Percentiles rank a stretch among this genome's conserved stretches.
These are phyloP conservation scores for Eimeria maxima DNA, from an alignment of 169 alveolate genomes.

Conservation along the genomic window DNA sequence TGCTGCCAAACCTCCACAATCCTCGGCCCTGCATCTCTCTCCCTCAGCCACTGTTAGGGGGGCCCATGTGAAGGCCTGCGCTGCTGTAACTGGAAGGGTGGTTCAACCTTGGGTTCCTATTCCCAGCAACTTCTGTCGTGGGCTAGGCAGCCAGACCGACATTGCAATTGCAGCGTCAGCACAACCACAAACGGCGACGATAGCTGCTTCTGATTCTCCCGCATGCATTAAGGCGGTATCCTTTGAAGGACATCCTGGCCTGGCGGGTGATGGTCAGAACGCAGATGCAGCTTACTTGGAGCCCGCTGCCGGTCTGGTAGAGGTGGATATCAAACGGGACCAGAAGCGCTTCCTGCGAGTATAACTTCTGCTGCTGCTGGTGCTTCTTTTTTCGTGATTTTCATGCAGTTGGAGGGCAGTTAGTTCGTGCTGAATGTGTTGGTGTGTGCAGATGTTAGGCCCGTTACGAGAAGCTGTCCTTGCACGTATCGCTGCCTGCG, in stretches of 20 bases:
- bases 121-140: neutral
- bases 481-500: slow-evolving; percentile 20
- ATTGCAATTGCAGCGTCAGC: neutral
- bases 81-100: neutral
- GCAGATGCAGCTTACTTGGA: neutral
- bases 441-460: slow-evolving; percentile 24
- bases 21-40: neutral
- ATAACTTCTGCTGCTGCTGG: neutral
- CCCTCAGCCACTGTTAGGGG: neutral
- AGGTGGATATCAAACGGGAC: slow-evolving; percentile 50
- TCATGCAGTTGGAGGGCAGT: neutral
- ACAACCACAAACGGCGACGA: neutral
- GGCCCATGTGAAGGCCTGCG: neutral
- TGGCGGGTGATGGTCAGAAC: neutral
- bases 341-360: slow-evolving; percentile 46
- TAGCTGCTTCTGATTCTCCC: neutral
- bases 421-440: neutral
- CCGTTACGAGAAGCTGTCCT: slow-evolving; percentile 35
- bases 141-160: neutral
- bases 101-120: neutral
- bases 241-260: neutral
- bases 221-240: neutral
- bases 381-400: neutral
- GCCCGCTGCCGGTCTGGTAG: neutral
- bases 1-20: neutral